phyloP scores from a whole-genome alignment of 2,329 filamentous ascomycete species.

The Alternaria rosae region DNA sequence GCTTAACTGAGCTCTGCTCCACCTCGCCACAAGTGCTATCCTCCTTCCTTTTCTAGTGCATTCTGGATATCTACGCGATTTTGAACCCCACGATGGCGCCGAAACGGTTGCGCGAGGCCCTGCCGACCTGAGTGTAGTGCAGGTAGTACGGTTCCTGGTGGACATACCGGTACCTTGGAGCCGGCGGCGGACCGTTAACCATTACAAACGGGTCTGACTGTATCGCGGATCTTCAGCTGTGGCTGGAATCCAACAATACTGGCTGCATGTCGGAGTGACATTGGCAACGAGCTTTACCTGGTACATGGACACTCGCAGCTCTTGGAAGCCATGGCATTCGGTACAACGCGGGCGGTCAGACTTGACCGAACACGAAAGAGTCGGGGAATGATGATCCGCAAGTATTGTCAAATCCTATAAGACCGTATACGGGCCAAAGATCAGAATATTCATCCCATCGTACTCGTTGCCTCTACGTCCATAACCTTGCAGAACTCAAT shows the following conservation, averaged over 20 bases:
- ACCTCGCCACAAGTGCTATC: background rate
- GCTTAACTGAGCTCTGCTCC: background rate
- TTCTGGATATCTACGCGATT: constrained; percentile 1
- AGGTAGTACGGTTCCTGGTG: background rate
- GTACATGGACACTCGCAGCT: constrained; percentile 12
- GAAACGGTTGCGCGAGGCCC: background rate
- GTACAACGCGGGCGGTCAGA: background rate
- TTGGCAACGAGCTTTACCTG: constrained; percentile 12
- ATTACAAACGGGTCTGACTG: constrained; percentile 20
- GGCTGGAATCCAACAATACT: background rate
- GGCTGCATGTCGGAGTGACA: constrained; percentile 1
- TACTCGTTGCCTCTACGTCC: background rate
- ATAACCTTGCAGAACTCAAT: background rate
- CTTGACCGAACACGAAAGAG: background rate
- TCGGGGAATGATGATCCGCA: background rate
- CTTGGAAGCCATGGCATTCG: constrained; percentile 29
- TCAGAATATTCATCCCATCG: background rate
- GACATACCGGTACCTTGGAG: constrained; percentile 5
- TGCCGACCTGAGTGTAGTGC: background rate
- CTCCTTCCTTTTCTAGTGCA: constrained; percentile 12
- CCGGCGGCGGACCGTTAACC: constrained; percentile 14
- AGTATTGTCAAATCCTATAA: background rate
- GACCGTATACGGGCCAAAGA: background rate
- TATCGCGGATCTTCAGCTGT: constrained; percentile 6
- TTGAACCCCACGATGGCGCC: constrained; percentile 7